These are phyloP conservation scores for Paramecium octaurelia DNA, from an alignment of 73 alveolate genomes.

Conservation along the genomic window DNA sequence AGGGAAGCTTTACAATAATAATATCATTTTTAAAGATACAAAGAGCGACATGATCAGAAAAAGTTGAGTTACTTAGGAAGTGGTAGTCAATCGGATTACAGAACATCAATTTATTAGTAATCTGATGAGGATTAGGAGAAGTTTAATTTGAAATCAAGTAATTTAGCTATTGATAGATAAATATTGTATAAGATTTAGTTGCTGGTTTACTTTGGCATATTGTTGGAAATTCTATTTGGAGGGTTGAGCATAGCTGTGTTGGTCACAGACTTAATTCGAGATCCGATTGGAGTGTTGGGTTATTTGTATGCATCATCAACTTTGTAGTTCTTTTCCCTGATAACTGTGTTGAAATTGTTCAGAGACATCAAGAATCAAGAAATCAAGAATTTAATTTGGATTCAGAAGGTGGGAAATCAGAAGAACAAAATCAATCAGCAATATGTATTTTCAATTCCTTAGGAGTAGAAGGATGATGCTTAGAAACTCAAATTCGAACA, in stretches of 20 bases:
- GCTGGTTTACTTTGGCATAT: not conserved
- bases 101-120: not conserved
- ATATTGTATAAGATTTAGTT: not conserved
- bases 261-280: not conserved
- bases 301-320: not conserved
- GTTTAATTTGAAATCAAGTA: not conserved
- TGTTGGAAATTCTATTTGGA: not conserved
- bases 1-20: not conserved
- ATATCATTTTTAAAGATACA: not conserved
- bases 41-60: not conserved
- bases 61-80: not conserved
- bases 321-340: not conserved
- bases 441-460: not conserved
- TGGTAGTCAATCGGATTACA: not conserved
- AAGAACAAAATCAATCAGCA: not conserved
- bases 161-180: not conserved
- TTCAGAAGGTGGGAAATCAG: conserved; percentile 9
- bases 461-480: not conserved
- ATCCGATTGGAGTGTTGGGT: not conserved
- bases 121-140: not conserved
- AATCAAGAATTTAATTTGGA: conserved; percentile 31
- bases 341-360: conserved; percentile 24
- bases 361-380: not conserved
- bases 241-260: not conserved
- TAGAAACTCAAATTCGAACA: not conserved